Conservation (phyloP, 306 rosid species). For the Datisca glomerata region DNA sequence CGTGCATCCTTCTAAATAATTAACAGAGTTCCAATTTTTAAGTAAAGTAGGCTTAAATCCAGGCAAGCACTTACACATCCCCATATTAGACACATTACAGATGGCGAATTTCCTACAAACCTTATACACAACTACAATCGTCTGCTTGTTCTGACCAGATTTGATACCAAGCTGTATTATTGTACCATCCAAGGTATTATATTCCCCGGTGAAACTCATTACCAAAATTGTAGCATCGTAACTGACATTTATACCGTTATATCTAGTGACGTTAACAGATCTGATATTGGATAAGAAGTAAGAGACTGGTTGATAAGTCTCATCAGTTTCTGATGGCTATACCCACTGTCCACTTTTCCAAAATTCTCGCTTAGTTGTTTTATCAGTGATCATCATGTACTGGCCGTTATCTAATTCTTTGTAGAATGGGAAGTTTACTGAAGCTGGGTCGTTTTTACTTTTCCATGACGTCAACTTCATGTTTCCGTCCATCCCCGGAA, state of each 20-base stretch:
- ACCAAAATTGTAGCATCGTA: conserved; percentile 43
- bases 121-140: conserved; percentile 60
- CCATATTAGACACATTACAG: conserved; percentile 43
- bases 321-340: too few species aligned
- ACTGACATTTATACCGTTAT: too few species aligned
- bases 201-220: conserved; percentile 51
- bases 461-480: conserved; percentile 22
- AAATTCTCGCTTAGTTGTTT: too few species aligned
- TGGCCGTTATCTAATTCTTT: background rate
- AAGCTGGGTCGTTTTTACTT: background rate
- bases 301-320: too few species aligned
- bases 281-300: too few species aligned
- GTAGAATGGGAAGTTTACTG: conserved; percentile 9
- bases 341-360: too few species aligned
- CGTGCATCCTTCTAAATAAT: conserved; percentile 55
- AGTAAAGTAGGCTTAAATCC: conserved; percentile 52
- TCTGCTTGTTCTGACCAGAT: conserved; percentile 70
- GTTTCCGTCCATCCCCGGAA: conserved; percentile 16
- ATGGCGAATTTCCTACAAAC: conserved; percentile 64
- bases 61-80: conserved; percentile 58
- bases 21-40: conserved; percentile 42
- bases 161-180: conserved; percentile 39
- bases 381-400: too few species aligned
- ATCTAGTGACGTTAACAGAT: too few species aligned
- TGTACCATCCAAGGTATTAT: conserved; percentile 36